Conservation (phyloP, 83 land plant genomes). For the Picea abies region DNA sequence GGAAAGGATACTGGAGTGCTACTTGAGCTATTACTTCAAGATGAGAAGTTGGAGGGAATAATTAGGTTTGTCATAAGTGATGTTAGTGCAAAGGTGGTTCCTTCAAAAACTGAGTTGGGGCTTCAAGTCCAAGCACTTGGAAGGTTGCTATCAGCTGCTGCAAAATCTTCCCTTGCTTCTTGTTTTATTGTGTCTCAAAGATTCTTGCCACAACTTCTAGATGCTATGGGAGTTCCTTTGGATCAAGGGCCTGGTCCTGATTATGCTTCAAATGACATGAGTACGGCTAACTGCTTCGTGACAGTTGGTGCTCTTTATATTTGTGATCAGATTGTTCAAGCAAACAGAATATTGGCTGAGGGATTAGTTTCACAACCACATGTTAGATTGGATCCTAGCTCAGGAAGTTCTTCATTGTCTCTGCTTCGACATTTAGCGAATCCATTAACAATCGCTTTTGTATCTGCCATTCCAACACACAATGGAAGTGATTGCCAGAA, state of each 20-base stretch:
- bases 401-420: constrained; percentile 19
- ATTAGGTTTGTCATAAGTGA: constrained; percentile 20
- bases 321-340: constrained; percentile 42
- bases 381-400: background rate
- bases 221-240: constrained; percentile 28
- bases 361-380: constrained; percentile 10
- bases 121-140: constrained; percentile 35
- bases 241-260: constrained; percentile 1
- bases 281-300: background rate
- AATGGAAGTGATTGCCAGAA: background rate
- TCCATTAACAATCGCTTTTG: constrained; percentile 23
- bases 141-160: constrained; percentile 33
- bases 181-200: constrained; percentile 43
- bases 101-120: constrained; percentile 24
- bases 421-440: constrained; percentile 31
- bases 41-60: constrained; percentile 34
- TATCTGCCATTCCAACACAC: constrained; percentile 20
- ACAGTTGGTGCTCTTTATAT: constrained; percentile 58
- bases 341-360: constrained; percentile 43
- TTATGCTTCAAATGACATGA: background rate
- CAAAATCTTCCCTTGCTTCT: constrained; percentile 37
- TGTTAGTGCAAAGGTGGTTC: constrained; percentile 13
- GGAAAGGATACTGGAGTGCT: constrained; percentile 18
- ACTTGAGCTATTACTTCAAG: constrained; percentile 28
- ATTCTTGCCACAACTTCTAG: constrained; percentile 36